These are phyloP conservation scores for Claviceps arundinis DNA, from an alignment of 2,329 filamentous ascomycete genomes.

Conservation along the genomic window DNA sequence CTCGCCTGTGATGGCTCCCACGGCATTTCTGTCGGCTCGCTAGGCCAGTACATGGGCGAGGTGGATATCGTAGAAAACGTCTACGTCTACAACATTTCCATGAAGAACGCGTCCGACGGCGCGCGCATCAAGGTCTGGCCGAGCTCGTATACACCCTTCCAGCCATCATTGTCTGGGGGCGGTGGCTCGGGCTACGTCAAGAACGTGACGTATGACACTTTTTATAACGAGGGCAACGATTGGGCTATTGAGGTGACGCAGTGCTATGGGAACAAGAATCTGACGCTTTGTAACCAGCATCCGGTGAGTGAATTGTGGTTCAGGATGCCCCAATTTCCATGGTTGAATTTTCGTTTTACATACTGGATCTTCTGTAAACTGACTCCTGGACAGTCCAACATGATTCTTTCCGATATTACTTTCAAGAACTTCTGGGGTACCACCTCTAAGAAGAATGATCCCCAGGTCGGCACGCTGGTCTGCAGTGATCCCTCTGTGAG, in stretches of 20 bases:
- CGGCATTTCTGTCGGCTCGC: conserved; percentile 58
- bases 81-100: conserved; percentile 47
- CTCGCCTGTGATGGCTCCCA: conserved; percentile 56
- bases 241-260: neutral
- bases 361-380: neutral
- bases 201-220: conserved; percentile 54
- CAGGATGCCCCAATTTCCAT: too few species aligned
- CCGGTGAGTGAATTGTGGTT: neutral
- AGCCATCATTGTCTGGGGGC: conserved; percentile 46
- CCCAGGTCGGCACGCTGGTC: neutral
- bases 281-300: neutral
- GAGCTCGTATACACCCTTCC: conserved; percentile 23
- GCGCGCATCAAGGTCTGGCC: conserved; percentile 68
- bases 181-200: conserved; percentile 37
- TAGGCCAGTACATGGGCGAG: conserved; percentile 52
- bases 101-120: conserved; percentile 48
- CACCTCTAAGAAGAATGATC: neutral
- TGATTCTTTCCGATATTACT: neutral
- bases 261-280: neutral
- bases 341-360: too few species aligned
- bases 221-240: conserved; percentile 48
- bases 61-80: conserved; percentile 57
- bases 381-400: neutral
- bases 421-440: neutral
- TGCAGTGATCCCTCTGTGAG: neutral